Evolutionary conservation across 768 basidiomycete species (phyloP), one percentile per base, ranked within the genome.

Genomic region (Suillus plorans): DNA sequence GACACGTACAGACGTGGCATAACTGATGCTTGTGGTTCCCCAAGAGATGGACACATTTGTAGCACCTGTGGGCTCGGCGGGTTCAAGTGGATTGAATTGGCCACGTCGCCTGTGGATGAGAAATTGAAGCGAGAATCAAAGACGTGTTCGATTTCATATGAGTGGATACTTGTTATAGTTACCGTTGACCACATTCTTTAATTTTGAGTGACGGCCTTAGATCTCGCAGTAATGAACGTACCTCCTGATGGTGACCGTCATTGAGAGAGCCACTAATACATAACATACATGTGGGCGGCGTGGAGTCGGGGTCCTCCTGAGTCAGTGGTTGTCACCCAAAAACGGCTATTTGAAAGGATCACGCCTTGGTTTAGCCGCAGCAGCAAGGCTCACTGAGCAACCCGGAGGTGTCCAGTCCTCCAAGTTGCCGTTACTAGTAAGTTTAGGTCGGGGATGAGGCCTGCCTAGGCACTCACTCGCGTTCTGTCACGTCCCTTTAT

Each of bases 391-490:
- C 31, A 31, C 36, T 37, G 36, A 8, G 7, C 36, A 37, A 37
- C 36, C 36, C 42, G 42, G 42, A 44, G 42, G 4, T 1, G 42
- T 42, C 42, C 42, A 37, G 36, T 37, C 42, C 47, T 52, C 47
- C 20, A 53, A 49, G 20, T 47, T 64, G 47, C 64, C 64, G 39
- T 31, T 53, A 47, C 39, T 20, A 59, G 58, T 59, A 58, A 53
- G 52, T 31, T 1, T 31, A 53, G 8, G 57, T 62, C 42, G 44
- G 37, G 58, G 28, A 20, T 50, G 7, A 44, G 20, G 12, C 47
- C 47, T 49, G 6, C 47, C 47, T 49, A 37, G 49, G 31, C 16
- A 31, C 78, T 55, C 73, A 78, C 52, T 73, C 55, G 31, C 55
- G 39, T 59, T 60, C 63, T 45, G 57, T 62, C 50, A 61, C 52